A percentile compares a stretch with the other conserved stretches of the same genome.
Conservation (phyloP, 2,329 filamentous ascomycete species). For the Aspergillus oerlinghausenensis region DNA sequence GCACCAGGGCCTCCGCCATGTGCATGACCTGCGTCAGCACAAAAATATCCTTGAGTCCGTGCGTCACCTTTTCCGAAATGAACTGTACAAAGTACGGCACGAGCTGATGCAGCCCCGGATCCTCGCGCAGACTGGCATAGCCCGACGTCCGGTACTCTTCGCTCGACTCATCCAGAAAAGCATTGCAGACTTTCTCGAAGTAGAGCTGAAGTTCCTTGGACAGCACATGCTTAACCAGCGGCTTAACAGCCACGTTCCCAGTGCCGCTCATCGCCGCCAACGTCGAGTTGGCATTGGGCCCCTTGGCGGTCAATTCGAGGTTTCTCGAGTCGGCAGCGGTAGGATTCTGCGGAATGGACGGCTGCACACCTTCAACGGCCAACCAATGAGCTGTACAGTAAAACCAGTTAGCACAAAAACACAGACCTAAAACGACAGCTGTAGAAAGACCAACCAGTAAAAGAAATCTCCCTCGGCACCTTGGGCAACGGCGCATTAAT, state of each 20-base stretch:
- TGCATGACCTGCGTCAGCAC: constrained; percentile 89
- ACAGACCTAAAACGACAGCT: neutral
- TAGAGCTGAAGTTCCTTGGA: constrained; percentile 95
- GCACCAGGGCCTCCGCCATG: constrained; percentile 75
- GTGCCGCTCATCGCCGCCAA: constrained; percentile 78
- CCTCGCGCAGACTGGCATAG: constrained; percentile 76
- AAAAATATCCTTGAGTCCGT: constrained; percentile 85
- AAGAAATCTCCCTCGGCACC: constrained; percentile 85
- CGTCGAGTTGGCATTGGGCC: constrained; percentile 78
- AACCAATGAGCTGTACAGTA: constrained; percentile 79
- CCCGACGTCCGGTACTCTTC: constrained; percentile 84
- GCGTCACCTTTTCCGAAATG: constrained; percentile 91
- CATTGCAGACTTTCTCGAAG: constrained; percentile 90
- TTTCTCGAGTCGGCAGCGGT: constrained; percentile 77
- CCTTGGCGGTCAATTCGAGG: constrained; percentile 84
- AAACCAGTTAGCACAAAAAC: constrained; percentile 7
- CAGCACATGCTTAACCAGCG: constrained; percentile 90
- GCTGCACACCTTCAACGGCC: constrained; percentile 94
- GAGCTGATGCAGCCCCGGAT: constrained; percentile 90
- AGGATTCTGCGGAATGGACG: constrained; percentile 93
- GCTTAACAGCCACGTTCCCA: constrained; percentile 79
- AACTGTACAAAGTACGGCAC: constrained; percentile 96
- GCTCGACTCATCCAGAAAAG: constrained; percentile 80
- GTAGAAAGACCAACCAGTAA: constrained; percentile 62
- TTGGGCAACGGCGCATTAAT: constrained; percentile 95